Percentiles rank a stretch among this genome's conserved stretches.
phyloP scores from a whole-genome alignment of 2,329 filamentous ascomycete species.

The Chaetomiaceae sp. region DNA sequence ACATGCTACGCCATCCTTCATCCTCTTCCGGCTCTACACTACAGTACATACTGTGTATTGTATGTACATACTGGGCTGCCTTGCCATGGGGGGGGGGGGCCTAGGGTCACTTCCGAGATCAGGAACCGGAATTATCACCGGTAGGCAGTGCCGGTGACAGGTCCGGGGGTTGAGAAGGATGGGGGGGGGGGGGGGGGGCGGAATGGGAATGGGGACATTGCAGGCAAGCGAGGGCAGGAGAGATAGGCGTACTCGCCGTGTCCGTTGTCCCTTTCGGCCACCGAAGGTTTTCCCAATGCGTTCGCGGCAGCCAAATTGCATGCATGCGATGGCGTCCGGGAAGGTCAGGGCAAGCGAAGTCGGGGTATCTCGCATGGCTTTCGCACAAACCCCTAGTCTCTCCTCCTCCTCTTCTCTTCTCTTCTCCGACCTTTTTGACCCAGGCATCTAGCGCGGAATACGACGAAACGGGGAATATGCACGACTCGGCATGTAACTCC shows the following conservation, averaged over 20 bases:
- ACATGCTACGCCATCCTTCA: not conserved
- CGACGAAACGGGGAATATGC: not conserved
- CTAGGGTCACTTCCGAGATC: not conserved
- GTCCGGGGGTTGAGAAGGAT: not conserved
- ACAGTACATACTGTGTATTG: too few relatives aligned
- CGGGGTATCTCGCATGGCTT: not conserved
- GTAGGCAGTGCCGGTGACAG: not conserved
- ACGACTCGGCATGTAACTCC: constrained; percentile 1
- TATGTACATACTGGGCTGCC: too few relatives aligned
- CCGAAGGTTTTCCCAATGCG: too few relatives aligned
- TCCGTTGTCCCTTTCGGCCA: not conserved
- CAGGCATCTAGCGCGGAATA: too few relatives aligned
- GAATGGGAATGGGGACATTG: too few relatives aligned
- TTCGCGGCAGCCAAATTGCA: not conserved
- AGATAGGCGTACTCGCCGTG: too few relatives aligned
- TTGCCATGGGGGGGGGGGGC: too few relatives aligned
- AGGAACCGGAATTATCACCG: constrained; percentile 4
- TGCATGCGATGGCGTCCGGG: not conserved
- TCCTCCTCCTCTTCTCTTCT: not conserved
- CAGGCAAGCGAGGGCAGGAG: not conserved
- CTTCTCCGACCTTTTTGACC: too few relatives aligned
- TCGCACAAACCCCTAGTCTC: not conserved
- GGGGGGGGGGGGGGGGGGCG: too few relatives aligned
- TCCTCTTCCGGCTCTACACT: not conserved
- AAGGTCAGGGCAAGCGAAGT: not conserved